These are phyloP conservation scores for Melaleuca alternifolia DNA, from an alignment of 345 rosid genomes.

Conservation along the genomic window DNA sequence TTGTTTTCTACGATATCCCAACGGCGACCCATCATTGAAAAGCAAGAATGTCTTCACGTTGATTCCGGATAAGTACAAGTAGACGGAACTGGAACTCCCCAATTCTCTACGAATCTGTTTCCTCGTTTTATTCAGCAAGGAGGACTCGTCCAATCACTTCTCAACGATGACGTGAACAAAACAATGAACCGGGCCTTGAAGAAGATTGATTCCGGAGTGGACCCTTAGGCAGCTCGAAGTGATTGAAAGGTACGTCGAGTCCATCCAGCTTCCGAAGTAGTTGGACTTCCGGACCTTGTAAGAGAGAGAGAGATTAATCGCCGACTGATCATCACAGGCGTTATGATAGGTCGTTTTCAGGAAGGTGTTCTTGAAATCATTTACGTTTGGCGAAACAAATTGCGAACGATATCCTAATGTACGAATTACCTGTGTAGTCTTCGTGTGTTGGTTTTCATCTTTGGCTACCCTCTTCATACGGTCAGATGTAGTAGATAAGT, in stretches of 20 bases:
- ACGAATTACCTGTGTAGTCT: background rate
- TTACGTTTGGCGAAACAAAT: no score
- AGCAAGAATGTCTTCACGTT: background rate
- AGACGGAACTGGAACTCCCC: background rate
- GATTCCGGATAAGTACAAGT: background rate
- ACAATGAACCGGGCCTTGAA: background rate
- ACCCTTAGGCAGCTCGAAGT: background rate
- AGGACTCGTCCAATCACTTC: no score
- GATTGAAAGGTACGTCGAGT: background rate
- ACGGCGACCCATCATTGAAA: background rate
- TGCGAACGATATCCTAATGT: background rate
- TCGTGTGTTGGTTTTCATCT: background rate
- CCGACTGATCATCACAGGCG: no score
- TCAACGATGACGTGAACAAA: background rate
- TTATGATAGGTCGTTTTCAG: no score
- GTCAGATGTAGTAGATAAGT: rapidly evolving
- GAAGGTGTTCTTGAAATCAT: no score
- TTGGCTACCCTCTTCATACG: background rate
- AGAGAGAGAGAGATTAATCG: background rate
- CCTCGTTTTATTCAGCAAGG: no score
- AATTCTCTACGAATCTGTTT: no score
- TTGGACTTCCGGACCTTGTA: background rate
- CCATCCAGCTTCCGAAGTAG: background rate
- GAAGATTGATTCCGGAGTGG: background rate
- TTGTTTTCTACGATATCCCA: background rate